Percentiles rank a stretch among this genome's conserved stretches.
These are phyloP conservation scores for Trichosanthes truncata DNA, from an alignment of 306 rosid species.

Conservation along the genomic window DNA sequence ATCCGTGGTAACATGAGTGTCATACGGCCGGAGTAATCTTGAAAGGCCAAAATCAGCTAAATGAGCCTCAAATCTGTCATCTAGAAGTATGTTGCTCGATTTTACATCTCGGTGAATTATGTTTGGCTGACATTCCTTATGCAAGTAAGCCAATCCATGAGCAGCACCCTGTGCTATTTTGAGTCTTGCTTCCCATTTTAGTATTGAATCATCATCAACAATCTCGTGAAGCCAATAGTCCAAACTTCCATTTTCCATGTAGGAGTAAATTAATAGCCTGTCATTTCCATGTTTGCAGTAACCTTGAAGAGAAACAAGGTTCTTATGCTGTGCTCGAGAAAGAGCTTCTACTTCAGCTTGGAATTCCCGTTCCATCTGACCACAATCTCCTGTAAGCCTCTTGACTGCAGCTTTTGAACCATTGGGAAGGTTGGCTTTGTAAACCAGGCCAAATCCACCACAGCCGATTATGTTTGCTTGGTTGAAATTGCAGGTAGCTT, in stretches of 20 bases:
- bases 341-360: slow-evolving; percentile 89
- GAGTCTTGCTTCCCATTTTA: slow-evolving; percentile 61
- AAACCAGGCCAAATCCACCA: slow-evolving; percentile 81
- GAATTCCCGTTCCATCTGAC: slow-evolving; percentile 79
- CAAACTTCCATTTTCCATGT: slow-evolving; percentile 76
- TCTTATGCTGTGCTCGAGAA: slow-evolving; percentile 79
- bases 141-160: slow-evolving; percentile 63
- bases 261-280: slow-evolving; percentile 68
- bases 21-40: slow-evolving; percentile 59
- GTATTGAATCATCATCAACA: slow-evolving; percentile 35
- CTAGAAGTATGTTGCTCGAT: slow-evolving; percentile 72
- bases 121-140: slow-evolving; percentile 60
- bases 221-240: slow-evolving; percentile 80
- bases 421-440: slow-evolving; percentile 66
- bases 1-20: slow-evolving; percentile 69
- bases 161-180: slow-evolving; percentile 70
- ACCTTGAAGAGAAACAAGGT: slow-evolving; percentile 74
- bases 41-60: slow-evolving; percentile 80
- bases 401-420: slow-evolving; percentile 67
- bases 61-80: slow-evolving; percentile 56
- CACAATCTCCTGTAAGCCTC: slow-evolving; percentile 78
- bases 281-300: slow-evolving; percentile 59
- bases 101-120: slow-evolving; percentile 70
- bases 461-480: slow-evolving; percentile 79
- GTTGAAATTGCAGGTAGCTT: slow-evolving; percentile 62